Percentiles rank a stretch among this genome's conserved stretches.
Conservation (phyloP, 164 flowering plant genomes). For the Aristolochia contorta region DNA sequence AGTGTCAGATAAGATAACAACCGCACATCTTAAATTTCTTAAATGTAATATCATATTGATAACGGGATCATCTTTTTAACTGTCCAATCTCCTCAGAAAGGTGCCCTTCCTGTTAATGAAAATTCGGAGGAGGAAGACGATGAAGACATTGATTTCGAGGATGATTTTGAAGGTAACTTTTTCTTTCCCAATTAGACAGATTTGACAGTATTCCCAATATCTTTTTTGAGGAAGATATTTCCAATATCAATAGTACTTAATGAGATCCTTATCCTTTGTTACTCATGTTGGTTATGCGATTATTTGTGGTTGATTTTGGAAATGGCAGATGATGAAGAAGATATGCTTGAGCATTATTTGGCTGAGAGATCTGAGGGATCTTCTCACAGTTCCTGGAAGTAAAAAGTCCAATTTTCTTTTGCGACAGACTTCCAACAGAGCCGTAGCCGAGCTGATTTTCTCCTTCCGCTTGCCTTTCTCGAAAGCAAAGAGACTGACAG, state of each 20-base stretch:
- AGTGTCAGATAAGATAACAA: not conserved
- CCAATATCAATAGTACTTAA: not conserved
- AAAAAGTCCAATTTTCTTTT: not conserved
- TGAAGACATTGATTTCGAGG: conserved; percentile 87
- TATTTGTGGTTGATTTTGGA: not conserved
- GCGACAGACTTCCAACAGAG: not conserved
- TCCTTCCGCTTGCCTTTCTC: too few species aligned
- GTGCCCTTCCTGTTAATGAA: conserved; percentile 42
- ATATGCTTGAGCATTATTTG: conserved; percentile 93
- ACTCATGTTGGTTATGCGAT: not conserved
- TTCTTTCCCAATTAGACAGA: not conserved
- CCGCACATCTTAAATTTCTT: not conserved
- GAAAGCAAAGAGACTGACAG: too few species aligned
- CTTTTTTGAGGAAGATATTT: too few species aligned
- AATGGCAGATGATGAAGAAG: conserved; percentile 86
- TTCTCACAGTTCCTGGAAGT: conserved; percentile 26
- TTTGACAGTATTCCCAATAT: not conserved
- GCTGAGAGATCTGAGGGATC: conserved; percentile 63
- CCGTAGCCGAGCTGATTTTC: too few species aligned
- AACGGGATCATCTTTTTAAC: not conserved
- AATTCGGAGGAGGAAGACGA: conserved; percentile 70
- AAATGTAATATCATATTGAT: not conserved
- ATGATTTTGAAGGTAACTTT: conserved; percentile 82
- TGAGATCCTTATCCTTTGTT: not conserved
- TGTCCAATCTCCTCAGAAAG: conserved; percentile 42